Percentiles rank a stretch among this genome's conserved stretches.
These are phyloP conservation scores for Lichtheimia ornata DNA, from an alignment of 371 early-diverging fungal genomes.

Conservation along the genomic window DNA sequence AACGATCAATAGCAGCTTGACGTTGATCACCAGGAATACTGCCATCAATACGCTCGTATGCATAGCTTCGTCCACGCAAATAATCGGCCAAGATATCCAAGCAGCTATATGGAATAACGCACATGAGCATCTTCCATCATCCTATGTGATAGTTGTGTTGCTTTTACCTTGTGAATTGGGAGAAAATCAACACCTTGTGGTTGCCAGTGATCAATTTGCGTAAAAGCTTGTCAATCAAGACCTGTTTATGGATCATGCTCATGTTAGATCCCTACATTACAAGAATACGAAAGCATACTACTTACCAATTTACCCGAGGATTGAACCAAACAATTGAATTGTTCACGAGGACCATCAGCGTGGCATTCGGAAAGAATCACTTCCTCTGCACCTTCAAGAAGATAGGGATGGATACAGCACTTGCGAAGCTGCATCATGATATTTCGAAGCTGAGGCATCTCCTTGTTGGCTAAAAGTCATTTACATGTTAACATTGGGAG, in stretches of 20 bases:
- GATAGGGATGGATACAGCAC: constrained; percentile 87
- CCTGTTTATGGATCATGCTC: constrained; percentile 11
- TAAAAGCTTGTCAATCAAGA: constrained; percentile 86
- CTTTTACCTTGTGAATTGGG: constrained; percentile 81
- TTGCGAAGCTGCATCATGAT: constrained; percentile 84
- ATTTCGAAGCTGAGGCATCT: constrained; percentile 66
- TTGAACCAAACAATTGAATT: constrained; percentile 78
- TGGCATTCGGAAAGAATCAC: constrained; percentile 68
- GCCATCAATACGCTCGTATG: constrained; percentile 92
- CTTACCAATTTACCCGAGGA: constrained; percentile 84
- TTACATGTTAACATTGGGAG: too few species aligned
- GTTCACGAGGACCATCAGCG: constrained; percentile 60
- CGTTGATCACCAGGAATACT: constrained; percentile 85
- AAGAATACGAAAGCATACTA: not conserved
- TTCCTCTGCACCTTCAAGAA: constrained; percentile 87
- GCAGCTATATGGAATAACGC: constrained; percentile 26
- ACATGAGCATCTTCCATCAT: not conserved
- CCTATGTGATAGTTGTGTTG: not conserved
- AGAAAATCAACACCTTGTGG: constrained; percentile 94
- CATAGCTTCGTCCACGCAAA: constrained; percentile 72
- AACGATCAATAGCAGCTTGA: constrained; percentile 96
- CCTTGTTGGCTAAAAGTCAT: constrained; percentile 39
- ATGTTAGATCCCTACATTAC: not conserved
- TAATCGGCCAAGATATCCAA: constrained; percentile 93
- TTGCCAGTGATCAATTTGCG: constrained; percentile 77